A percentile compares a stretch with the other conserved stretches of the same genome.
phyloP scores from a whole-genome alignment of 2,329 filamentous ascomycete genomes.

The Fusarium miscanthi region DNA sequence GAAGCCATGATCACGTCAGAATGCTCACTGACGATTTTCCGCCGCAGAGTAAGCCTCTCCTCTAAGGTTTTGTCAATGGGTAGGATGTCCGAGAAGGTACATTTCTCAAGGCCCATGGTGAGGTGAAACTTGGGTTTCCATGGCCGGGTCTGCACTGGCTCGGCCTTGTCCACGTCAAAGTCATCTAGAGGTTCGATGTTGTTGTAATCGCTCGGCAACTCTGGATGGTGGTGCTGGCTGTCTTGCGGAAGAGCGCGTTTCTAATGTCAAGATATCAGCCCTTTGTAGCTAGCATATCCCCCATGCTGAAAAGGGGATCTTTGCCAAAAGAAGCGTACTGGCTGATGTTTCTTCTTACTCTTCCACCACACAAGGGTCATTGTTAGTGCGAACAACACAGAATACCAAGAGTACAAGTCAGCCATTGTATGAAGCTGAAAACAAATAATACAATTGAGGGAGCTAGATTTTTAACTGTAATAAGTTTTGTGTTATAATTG shows the following conservation, averaged over 20 bases:
- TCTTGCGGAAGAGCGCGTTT: neutral
- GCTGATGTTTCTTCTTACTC: neutral
- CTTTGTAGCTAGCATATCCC: neutral
- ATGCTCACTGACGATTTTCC: neutral
- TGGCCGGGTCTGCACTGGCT: neutral
- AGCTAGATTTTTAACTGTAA: neutral
- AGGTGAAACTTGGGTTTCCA: neutral
- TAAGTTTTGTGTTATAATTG: rapidly evolving
- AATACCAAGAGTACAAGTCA: neutral
- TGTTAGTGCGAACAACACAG: neutral
- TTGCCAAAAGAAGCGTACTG: neutral
- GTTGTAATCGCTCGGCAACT: neutral
- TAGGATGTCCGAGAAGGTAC: neutral
- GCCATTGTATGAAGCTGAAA: neutral
- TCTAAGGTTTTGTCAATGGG: neutral
- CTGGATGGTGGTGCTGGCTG: neutral
- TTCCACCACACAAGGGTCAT: neutral
- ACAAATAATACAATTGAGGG: rapidly evolving
- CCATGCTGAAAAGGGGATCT: rapidly evolving
- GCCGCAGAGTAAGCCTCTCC: neutral
- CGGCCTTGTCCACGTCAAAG: neutral
- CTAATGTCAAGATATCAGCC: neutral
- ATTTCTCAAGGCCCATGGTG: neutral
- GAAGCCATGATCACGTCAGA: neutral
- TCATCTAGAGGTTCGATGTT: neutral